Evolutionary conservation across 768 basidiomycete genomes (phyloP), one percentile per base, ranked within the genome.

Genomic region (Chalciporus pseudorubinellus): DNA sequence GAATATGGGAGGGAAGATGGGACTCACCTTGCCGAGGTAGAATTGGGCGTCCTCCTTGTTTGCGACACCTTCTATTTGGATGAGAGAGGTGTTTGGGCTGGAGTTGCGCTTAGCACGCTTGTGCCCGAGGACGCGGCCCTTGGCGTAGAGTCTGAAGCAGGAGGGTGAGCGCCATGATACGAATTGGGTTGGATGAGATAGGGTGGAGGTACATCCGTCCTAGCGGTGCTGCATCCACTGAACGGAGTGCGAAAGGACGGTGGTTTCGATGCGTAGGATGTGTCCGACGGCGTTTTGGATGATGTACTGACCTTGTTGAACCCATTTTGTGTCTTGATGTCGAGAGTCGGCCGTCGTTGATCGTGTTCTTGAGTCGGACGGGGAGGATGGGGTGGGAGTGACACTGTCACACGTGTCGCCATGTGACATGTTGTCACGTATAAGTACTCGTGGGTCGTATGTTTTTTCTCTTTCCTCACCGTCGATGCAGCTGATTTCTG

Each of bases 51-150:
- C 94, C 77, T 95, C 84, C 75, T 94, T 91, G 65, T 76, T 86
- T 58, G 84, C 83, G 51, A 98, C 94, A 67, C 95, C 95, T 78
- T 99, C 97, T 69, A 99, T 92, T 75, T 95, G 93, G 66, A 99
- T 74, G 64, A 99, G 86, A 48, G 92, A 92, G 56, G 94, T 97
- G 81, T 95, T 95, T 68, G 93, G 94, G 68, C 87, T 82, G 52
- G 89, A 81, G 82, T 98, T 98, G 69, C 93, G 88, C 79, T 98
- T 98, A 56, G 91, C 94, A 59, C 97, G 92, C 79, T 98, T 98
- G 90, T 95, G 92, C 59, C 95, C 93, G 65, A 98, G 80, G 69
- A 99, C 85, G 66, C 97, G 93, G 72, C 92, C 97, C 81, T 97
- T 98, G 75, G 74, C 72, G 83, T 97, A 95, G 67, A 97, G 83